Evolutionary conservation across 2,329 filamentous ascomycete species (phyloP).

Genomic region (Penicillium sp.): DNA sequence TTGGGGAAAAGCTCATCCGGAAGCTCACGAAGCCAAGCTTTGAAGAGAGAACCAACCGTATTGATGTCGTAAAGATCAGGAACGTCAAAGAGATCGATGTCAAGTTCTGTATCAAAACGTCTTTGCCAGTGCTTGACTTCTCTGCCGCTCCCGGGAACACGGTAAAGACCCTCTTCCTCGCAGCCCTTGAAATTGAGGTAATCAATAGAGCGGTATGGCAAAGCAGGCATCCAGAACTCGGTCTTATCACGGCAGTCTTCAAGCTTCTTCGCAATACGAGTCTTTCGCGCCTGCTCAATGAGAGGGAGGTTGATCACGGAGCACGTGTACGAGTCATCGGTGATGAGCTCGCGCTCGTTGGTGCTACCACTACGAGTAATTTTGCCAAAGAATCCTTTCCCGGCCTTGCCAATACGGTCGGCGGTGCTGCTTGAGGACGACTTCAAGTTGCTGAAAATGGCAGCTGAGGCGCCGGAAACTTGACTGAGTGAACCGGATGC

Average conservation of each 20-base stretch:
- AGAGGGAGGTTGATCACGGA: conserved; percentile 84
- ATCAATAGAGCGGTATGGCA: conserved; percentile 94
- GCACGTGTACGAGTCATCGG: conserved; percentile 79
- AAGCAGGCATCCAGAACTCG: conserved; percentile 97
- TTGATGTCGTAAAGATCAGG: conserved; percentile 92
- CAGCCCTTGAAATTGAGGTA: conserved; percentile 93
- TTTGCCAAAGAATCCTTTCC: conserved; percentile 81
- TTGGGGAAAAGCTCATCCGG: conserved; percentile 93
- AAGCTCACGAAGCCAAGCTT: conserved; percentile 92
- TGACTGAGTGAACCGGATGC: conserved; percentile 49
- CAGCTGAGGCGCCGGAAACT: conserved; percentile 56
- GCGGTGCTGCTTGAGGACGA: conserved; percentile 71
- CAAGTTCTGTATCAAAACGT: conserved; percentile 82
- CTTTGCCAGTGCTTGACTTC: conserved; percentile 93
- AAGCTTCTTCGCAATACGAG: conserved; percentile 84
- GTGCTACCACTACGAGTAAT: conserved; percentile 68
- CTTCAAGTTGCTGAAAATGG: conserved; percentile 71
- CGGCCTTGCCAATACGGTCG: conserved; percentile 67
- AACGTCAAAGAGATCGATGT: conserved; percentile 87
- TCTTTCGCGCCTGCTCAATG: conserved; percentile 84
- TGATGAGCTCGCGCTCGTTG: conserved; percentile 64
- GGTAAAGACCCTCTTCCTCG: conserved; percentile 89
- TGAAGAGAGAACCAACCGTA: conserved; percentile 93
- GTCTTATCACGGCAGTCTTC: conserved; percentile 91
- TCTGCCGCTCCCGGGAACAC: conserved; percentile 84